A percentile compares a stretch with the other conserved stretches of the same genome.
Conservation (phyloP, 768 basidiomycete genomes). For the Agaricus subrufescens region DNA sequence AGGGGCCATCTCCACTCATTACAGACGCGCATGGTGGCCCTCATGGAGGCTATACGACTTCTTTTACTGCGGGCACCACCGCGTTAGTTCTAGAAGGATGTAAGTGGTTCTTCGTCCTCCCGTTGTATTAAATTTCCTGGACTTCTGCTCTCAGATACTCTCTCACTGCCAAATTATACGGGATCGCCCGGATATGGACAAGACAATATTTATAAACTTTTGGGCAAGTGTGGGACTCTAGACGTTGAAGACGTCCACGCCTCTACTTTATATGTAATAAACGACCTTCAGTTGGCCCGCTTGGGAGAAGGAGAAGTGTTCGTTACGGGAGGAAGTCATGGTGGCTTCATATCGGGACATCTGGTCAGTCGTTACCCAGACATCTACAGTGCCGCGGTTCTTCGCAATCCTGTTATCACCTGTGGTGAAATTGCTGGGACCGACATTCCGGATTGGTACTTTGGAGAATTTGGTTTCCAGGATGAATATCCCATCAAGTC, state of each 20-base stretch:
- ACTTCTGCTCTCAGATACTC: conserved; percentile 36
- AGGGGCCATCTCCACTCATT: conserved; percentile 35
- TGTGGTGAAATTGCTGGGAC: conserved; percentile 48
- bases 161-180: conserved; percentile 62
- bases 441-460: conserved; percentile 73
- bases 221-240: conserved; percentile 57
- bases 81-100: conserved; percentile 59
- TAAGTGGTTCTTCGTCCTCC: conserved; percentile 25
- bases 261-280: conserved; percentile 45
- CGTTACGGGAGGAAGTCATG: conserved; percentile 65
- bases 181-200: conserved; percentile 68
- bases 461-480: conserved; percentile 39
- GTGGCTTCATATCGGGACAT: conserved; percentile 60
- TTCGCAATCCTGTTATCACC: conserved; percentile 70
- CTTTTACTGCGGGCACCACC: conserved; percentile 38
- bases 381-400: conserved; percentile 54
- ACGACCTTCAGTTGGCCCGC: conserved; percentile 39
- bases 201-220: conserved; percentile 44
- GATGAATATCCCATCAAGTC: conserved; percentile 29
- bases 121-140: not conserved
- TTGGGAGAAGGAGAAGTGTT: conserved; percentile 48
- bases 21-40: conserved; percentile 62
- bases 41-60: conserved; percentile 42
- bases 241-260: conserved; percentile 65
- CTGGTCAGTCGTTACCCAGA: conserved; percentile 60